A percentile compares a stretch with the other conserved stretches of the same genome.
Conservation (phyloP, 306 rosid genomes). For the Cyamopsis tetragonoloba region DNA sequence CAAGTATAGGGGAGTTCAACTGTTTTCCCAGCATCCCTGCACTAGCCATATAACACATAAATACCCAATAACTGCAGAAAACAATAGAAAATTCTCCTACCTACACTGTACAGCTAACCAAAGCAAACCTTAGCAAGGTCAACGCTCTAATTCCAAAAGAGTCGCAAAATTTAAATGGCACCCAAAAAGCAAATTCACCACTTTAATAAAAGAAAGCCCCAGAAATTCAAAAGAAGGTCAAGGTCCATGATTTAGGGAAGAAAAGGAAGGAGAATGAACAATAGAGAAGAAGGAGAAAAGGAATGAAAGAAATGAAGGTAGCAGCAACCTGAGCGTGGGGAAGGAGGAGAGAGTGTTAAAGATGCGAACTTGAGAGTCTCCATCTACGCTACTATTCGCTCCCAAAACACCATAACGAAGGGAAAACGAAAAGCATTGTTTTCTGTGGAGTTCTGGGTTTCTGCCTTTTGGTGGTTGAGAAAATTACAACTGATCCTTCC, state of each 20-base stretch:
- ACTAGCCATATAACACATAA: constrained; percentile 24
- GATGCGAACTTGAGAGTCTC: constrained; percentile 28
- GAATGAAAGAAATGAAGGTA: background rate
- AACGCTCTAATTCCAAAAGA: background rate
- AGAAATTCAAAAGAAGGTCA: background rate
- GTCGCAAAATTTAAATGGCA: background rate
- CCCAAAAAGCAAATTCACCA: background rate
- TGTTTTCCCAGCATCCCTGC: constrained; percentile 63
- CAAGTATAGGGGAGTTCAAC: constrained; percentile 50
- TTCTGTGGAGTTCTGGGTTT: background rate
- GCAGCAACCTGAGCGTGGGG: constrained; percentile 12
- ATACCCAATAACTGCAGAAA: background rate
- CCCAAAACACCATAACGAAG: background rate
- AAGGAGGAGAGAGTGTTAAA: constrained; percentile 3
- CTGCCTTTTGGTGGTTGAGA: constrained; percentile 23
- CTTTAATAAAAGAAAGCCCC: background rate
- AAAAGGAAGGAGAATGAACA: background rate
- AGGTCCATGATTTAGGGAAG: background rate
- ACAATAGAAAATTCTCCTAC: background rate
- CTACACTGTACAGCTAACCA: background rate
- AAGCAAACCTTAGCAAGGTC: constrained; percentile 22
- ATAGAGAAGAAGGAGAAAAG: background rate
- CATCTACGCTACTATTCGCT: constrained; percentile 5
- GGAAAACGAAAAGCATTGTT: background rate
- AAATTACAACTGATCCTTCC: background rate